Base-by-base conservation (phyloP, 257 asterid species). In the Rehmannia glutinosa region DNA sequence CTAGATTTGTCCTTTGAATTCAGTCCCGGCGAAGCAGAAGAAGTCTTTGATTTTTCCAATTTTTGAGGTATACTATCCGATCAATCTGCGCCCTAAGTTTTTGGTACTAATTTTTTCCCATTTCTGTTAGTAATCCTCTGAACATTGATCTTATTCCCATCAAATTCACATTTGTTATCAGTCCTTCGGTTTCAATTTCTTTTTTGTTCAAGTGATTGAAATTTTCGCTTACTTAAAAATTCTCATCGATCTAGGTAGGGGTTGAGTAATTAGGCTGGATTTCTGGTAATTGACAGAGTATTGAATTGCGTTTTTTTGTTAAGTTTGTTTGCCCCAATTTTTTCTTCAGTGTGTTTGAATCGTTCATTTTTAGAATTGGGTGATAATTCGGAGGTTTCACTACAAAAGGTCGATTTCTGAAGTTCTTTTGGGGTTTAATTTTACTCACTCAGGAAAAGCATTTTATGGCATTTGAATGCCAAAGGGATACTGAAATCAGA, bases 391-490 rank as follows among this genome's bases (percentile, higher is more conserved):
- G 17, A 28, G 55, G 41, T 67, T 70, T 55, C 12, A 30, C 16
- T 47, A 33, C 13, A 8, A 2, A 12, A 62, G 53, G 57, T 63
- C 21, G 54, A 49, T 50, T 64, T 56, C 52, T 11, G 62, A 59
- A 25, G 59, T 10, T 75, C 33, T 63, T 63, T 61, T 59, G 69
- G 69, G 68, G 69, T 64, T 72, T 7, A 55, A 5, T 17, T 35
- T 9, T 58, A 27, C 25, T 32, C 52, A 45, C 53, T 75, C 21
- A 77, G 78, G 71, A 53, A 50, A 32, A 2, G 20, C 56, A 46
- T 77, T 90, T 85, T 90, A 93, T 93, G 99, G 99, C 79, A 88
- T 88, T 85, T 83, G 96, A 86, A 76, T 91, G 95, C 97, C 97
- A 80, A 64, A 62, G 71, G 77, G 76, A 46, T 85, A 82, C 73